Percentiles rank a stretch among this genome's conserved stretches.
phyloP scores from a whole-genome alignment of 176 grass and related monocot species.

The Hordeum marinum region DNA sequence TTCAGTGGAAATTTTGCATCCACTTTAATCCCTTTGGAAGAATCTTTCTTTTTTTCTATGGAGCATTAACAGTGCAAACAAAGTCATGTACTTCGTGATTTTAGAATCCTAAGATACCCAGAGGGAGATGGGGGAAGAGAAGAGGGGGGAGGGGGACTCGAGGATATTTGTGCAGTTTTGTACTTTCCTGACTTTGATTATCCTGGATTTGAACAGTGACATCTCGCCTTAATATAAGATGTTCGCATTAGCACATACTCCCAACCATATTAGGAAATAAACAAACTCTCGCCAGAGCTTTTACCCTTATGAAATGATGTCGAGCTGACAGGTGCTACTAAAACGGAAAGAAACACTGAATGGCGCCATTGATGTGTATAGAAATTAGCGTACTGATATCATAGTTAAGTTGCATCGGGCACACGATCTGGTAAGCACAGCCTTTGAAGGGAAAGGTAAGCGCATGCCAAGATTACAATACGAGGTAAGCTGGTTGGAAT shows the following conservation, averaged over 20 bases:
- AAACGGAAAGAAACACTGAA: background rate
- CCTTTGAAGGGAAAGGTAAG: background rate
- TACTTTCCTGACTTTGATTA: background rate
- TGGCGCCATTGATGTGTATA: background rate
- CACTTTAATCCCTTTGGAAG: background rate
- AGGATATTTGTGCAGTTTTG: background rate
- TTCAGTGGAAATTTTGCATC: no score
- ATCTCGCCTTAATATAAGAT: background rate
- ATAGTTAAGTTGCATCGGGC: background rate
- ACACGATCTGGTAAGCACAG: background rate
- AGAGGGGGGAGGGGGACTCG: no score
- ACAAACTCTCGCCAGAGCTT: background rate
- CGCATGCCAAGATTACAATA: background rate
- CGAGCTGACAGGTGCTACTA: background rate
- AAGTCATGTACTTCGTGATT: background rate
- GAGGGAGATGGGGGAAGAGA: background rate
- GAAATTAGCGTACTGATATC: slow-evolving; percentile 14
- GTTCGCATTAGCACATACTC: background rate
- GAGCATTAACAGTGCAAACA: no score
- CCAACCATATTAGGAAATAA: background rate
- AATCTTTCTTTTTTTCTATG: background rate
- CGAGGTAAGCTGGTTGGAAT: slow-evolving; percentile 18
- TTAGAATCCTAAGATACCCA: background rate
- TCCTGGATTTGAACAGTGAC: background rate
- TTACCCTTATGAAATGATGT: background rate